Evolutionary conservation across 768 basidiomycete species (phyloP), one percentile per base, ranked within the genome.

Genomic region (Tulasnella sp.): DNA sequence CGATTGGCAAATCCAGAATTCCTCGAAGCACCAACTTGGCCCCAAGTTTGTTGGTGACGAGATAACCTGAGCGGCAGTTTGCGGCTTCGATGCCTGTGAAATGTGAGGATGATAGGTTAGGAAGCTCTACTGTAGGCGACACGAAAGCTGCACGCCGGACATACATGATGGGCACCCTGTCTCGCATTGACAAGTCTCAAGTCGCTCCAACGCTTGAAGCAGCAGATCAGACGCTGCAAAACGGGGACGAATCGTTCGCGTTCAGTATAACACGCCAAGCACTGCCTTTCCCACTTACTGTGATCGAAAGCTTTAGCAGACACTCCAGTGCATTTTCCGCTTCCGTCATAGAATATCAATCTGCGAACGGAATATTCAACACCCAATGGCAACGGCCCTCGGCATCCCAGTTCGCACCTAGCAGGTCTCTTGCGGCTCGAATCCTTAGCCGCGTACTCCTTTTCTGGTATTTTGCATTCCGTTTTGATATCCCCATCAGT

Each of bases 291-390:
- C 42, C 42, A 80, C 86, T 39, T 81, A 92, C 93, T 88, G 81
- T 93, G 90, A 81, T 96, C 95, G 81, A 95, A 95, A 2, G 92
- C 93, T 81, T 91, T 93, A 3, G 90, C 88, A 40, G 92, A 89
- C 7, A 92, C 86, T 0, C 93, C 92, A 23, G 92, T 91, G n/a
- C 87, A 87, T 81, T 88, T 90, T 0, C 91, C 92, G 11, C 89
- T 85, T 26, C 86, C 83, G 79, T 96, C 95, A 81, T 93, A 95
- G 81, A 96, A 92, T 51, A 96, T 90, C 29, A 97, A 84, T 80
- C 94, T 94, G 79, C 15, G 32, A 78, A 48, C 72, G 46, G 44
- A 18, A 26, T 72, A 29, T 75, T 71, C 69, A 71, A 15, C 10
- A 74, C 20, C 20, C 23, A 23, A 73, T 18, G 9, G 71, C 9